Evolutionary conservation across 768 basidiomycete species (phyloP), one percentile per base, ranked within the genome.

Genomic region (Tricholoma saponaceum): DNA sequence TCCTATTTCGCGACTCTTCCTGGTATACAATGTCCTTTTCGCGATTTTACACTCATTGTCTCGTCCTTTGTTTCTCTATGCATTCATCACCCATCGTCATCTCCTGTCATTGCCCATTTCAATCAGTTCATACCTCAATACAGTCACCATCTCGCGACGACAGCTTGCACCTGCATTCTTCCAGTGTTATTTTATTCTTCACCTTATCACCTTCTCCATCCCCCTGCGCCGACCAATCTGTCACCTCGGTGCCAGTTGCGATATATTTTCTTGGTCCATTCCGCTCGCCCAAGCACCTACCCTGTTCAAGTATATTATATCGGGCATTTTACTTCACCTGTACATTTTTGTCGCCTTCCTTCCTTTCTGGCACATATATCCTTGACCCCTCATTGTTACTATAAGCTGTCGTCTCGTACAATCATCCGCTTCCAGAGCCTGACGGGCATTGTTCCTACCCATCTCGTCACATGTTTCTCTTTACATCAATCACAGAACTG

Each of bases 101-200:
- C 76, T 75, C 76, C 74, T 66, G 64, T 76, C 53, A 44, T 32
- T 32, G 39, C 75, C 73, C 71, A 67, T 68, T 74, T 67, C 71
- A 70, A 58, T 61, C 61, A 64, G 70, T 66, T 70, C 53, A 67
- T 71, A 64, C 59, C 64, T 56, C 57, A 64, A 60, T 66, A 65
- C 71, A 75, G 77, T 74, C n/a, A 72, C 70, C 69, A 69, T 66
- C 68, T 64, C 76, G 74, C 75, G 74, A 76, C 77, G 79, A 83
- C 79, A 82, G 73, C 76, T 72, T 41, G 60, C 76, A 72, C 68
- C 72, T 72, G 73, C 70, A 69, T 74, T 76, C 70, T 70, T 69
- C 67, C 66, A 83, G 78, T 84, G 83, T 50, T 86, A 85, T 83
- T 79, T 90, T 90, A 90, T 90, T 89, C 81, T 83, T 87, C 86